phyloP scores from a whole-genome alignment of 495 filamentous ascomycete species.

The Aspergillus diversus region DNA sequence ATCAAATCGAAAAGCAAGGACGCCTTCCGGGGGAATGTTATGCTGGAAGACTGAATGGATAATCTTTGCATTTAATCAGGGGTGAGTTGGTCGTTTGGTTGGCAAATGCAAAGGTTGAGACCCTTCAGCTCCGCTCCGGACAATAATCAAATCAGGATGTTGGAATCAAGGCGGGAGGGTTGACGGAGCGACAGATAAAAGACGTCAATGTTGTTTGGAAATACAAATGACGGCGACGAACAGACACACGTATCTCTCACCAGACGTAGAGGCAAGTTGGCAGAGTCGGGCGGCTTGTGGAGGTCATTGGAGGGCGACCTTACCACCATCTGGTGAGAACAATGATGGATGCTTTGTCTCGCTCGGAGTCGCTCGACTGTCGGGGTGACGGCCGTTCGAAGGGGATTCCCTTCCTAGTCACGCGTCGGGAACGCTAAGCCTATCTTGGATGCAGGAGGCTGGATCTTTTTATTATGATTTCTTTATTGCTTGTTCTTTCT shows the following conservation, averaged over 20 bases:
- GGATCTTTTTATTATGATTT: conserved; percentile 15
- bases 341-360: conserved; percentile 21
- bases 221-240: conserved; percentile 12
- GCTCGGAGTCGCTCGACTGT: conserved; percentile 13
- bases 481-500: conserved; percentile 10
- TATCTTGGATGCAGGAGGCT: conserved; percentile 25
- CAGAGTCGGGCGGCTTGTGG: conserved; percentile 20
- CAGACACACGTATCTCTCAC: conserved; percentile 24
- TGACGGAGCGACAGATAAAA: conserved; percentile 18
- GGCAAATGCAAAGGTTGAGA: conserved; percentile 23
- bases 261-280: conserved; percentile 25
- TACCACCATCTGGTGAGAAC: conserved; percentile 33
- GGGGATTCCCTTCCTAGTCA: conserved; percentile 42
- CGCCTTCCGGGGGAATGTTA: conserved; percentile 10
- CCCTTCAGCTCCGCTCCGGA: conserved; percentile 29
- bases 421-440: conserved; percentile 51
- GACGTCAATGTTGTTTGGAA: conserved; percentile 7
- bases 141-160: conserved; percentile 26
- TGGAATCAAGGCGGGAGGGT: conserved; percentile 19
- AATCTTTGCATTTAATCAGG: conserved; percentile 14
- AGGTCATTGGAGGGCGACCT: conserved; percentile 33
- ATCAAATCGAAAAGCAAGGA: conserved; percentile 7
- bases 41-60: conserved; percentile 8
- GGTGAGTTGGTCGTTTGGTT: conserved; percentile 16
- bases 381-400: conserved; percentile 35